These are phyloP conservation scores for Alternaria angustiovoidea DNA, from an alignment of 2,329 filamentous ascomycete genomes.

Conservation along the genomic window DNA sequence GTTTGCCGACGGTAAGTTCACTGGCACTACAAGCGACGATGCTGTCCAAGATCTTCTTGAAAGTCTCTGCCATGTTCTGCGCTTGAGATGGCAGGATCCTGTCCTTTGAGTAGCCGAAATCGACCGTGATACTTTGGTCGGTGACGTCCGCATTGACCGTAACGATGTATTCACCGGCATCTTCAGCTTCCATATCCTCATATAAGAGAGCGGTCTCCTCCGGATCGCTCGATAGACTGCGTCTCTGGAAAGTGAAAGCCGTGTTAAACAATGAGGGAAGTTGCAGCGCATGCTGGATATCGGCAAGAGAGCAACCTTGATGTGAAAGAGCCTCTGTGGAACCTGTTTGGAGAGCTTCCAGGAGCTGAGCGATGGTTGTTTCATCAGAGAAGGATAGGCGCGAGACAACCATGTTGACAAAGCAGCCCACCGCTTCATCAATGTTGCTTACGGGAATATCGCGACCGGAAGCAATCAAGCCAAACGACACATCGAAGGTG, in stretches of 20 bases:
- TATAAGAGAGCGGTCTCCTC: constrained; percentile 39
- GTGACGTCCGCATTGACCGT: constrained; percentile 46
- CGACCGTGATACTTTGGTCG: constrained; percentile 38
- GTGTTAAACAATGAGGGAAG: constrained; percentile 49
- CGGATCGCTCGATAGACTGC: constrained; percentile 33
- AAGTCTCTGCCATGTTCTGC: constrained; percentile 42
- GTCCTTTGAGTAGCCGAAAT: constrained; percentile 46
- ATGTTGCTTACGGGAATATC: constrained; percentile 61
- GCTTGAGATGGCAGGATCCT: constrained; percentile 38
- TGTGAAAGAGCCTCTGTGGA: constrained; percentile 58
- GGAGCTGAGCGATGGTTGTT: constrained; percentile 49
- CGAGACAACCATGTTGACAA: constrained; percentile 65
- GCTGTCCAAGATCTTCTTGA: constrained; percentile 34
- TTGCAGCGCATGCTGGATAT: constrained; percentile 48
- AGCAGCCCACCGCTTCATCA: constrained; percentile 59
- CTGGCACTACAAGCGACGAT: constrained; percentile 26
- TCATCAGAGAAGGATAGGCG: constrained; percentile 52
- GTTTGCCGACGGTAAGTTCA: constrained; percentile 32
- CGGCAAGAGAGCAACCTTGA: constrained; percentile 58
- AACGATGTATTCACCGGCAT: constrained; percentile 48
- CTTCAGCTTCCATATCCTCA: constrained; percentile 46
- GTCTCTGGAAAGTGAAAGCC: constrained; percentile 47
- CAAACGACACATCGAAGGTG: constrained; percentile 60
- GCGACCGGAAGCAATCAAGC: constrained; percentile 63
- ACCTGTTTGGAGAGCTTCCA: constrained; percentile 57